A percentile compares a stretch with the other conserved stretches of the same genome.
These are phyloP conservation scores for Russula emetica DNA, from an alignment of 768 basidiomycete species.

Conservation along the genomic window DNA sequence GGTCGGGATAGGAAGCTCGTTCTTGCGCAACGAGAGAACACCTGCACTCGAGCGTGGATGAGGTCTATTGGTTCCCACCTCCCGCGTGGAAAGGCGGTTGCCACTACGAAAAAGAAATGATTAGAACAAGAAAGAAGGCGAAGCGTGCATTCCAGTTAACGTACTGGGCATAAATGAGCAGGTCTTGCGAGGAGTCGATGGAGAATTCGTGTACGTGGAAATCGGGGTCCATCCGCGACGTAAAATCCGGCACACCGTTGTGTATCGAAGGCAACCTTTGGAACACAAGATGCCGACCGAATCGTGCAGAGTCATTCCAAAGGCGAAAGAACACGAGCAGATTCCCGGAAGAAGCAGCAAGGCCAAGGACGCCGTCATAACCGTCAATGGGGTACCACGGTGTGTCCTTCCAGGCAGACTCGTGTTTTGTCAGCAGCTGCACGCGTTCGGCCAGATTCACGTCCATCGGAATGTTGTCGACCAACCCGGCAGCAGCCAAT, in stretches of 20 bases:
- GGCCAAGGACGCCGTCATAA: slow-evolving; percentile 4
- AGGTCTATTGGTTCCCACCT: neutral
- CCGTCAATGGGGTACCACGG: slow-evolving; percentile 6
- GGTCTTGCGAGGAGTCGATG: slow-evolving; percentile 6
- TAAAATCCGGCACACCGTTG: slow-evolving; percentile 1
- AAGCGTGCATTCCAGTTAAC: neutral
- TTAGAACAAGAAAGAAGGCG: neutral
- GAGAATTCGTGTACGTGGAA: slow-evolving; percentile 5
- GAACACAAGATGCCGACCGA: neutral
- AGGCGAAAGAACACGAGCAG: slow-evolving; percentile 6
- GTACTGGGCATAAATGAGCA: slow-evolving; percentile 12
- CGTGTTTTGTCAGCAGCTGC: neutral
- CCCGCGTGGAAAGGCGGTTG: neutral
- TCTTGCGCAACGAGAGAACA: neutral
- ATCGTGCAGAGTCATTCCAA: neutral
- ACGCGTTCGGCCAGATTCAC: slow-evolving; percentile 2
- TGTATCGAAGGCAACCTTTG: slow-evolving; percentile 6
- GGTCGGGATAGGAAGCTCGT: slow-evolving; percentile 3
- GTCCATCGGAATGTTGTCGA: slow-evolving; percentile 2
- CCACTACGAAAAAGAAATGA: neutral
- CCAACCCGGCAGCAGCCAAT: slow-evolving; percentile 1
- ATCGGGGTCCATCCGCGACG: slow-evolving; percentile 2
- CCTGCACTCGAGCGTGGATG: slow-evolving; percentile 1
- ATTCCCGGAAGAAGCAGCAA: slow-evolving; percentile 12
- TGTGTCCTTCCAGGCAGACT: slow-evolving; percentile 4